phyloP scores from a whole-genome alignment of 2,329 filamentous ascomycete genomes.

The Ophiostoma novo-ulmi region DNA sequence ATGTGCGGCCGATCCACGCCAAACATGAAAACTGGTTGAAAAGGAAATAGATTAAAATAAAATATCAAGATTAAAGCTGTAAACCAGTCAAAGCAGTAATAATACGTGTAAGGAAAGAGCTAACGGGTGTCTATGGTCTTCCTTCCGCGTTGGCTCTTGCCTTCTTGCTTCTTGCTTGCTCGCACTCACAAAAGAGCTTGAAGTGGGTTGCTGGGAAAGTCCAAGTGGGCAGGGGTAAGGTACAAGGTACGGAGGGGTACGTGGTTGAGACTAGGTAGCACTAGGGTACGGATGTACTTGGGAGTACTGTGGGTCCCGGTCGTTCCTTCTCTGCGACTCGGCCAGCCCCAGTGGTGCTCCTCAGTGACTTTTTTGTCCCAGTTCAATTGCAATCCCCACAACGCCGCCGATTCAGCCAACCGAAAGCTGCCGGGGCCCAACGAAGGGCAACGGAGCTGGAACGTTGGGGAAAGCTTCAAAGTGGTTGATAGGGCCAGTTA shows the following conservation, averaged over 20 bases:
- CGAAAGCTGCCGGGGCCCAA: slow-evolving; percentile 23
- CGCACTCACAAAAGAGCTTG: slow-evolving; percentile 17
- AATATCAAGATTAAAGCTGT: slow-evolving; percentile 11
- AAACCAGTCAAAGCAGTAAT: slow-evolving; percentile 13
- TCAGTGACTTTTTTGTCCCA: slow-evolving; percentile 14
- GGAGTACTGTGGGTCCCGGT: slow-evolving; percentile 3
- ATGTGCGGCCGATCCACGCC: slow-evolving; percentile 16
- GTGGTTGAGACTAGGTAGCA: background rate
- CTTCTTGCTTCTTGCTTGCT: background rate
- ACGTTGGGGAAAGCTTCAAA: slow-evolving; percentile 26
- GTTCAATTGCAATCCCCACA: slow-evolving; percentile 13
- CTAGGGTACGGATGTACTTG: background rate
- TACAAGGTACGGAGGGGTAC: slow-evolving; percentile 14
- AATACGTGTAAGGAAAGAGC: slow-evolving; percentile 6
- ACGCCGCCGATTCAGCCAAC: slow-evolving; percentile 24
- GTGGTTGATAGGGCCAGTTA: background rate
- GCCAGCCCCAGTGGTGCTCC: slow-evolving; percentile 21
- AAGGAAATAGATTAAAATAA: slow-evolving; percentile 9
- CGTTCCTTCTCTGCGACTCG: slow-evolving; percentile 12
- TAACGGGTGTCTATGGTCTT: slow-evolving; percentile 4
- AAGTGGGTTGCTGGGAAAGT: slow-evolving; percentile 21
- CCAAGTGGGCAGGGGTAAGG: slow-evolving; percentile 7
- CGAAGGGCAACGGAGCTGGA: slow-evolving; percentile 24
- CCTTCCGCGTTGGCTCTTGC: background rate
- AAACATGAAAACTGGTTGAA: slow-evolving; percentile 18